Evolutionary conservation across 23 red algal species (phyloP).

Genomic region (Gracilaria gracilis): DNA sequence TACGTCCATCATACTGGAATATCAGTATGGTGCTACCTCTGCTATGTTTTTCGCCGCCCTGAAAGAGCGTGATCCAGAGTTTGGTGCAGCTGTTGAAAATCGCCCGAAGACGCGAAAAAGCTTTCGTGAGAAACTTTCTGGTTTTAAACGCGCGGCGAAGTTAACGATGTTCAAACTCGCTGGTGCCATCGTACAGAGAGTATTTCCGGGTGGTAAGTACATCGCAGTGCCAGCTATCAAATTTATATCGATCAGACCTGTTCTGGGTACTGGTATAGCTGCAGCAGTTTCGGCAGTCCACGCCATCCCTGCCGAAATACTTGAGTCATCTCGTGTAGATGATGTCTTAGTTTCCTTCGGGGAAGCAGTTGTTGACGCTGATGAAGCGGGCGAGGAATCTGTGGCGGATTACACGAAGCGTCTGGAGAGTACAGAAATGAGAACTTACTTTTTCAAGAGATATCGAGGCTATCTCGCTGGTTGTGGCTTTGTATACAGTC

Average conservation of each 20-base stretch:
- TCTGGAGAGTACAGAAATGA: slow-evolving; percentile 33
- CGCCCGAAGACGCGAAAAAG: slow-evolving; percentile 2
- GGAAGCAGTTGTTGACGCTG: slow-evolving; percentile 73
- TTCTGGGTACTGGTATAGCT: slow-evolving; percentile 67
- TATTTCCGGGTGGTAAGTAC: slow-evolving; percentile 63
- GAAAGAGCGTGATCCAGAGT: slow-evolving; percentile 46
- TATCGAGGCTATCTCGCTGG: slow-evolving; percentile 77
- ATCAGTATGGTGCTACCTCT: slow-evolving; percentile 34
- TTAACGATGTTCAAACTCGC: slow-evolving; percentile 57
- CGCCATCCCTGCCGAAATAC: slow-evolving; percentile 53
- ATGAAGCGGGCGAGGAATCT: slow-evolving; percentile 55
- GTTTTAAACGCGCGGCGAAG: slow-evolving; percentile 54
- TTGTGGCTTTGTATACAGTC: slow-evolving; percentile 75
- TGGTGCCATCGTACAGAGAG: slow-evolving; percentile 20
- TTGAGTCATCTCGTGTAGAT: slow-evolving; percentile 61
- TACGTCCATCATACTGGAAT: slow-evolving; percentile 31
- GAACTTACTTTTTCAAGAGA: slow-evolving; percentile 57
- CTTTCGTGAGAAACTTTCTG: slow-evolving; percentile 16
- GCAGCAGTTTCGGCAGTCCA: slow-evolving; percentile 56
- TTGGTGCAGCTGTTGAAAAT: slow-evolving; percentile 48
- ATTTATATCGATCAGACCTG: slow-evolving; percentile 72
- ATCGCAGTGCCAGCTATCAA: slow-evolving; percentile 66
- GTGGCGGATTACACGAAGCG: slow-evolving; percentile 50
- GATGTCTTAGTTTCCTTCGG: slow-evolving; percentile 69
- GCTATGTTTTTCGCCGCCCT: slow-evolving; percentile 71